Base-by-base conservation (phyloP, 2,329 filamentous ascomycete species). In the Diplodia seriata region DNA sequence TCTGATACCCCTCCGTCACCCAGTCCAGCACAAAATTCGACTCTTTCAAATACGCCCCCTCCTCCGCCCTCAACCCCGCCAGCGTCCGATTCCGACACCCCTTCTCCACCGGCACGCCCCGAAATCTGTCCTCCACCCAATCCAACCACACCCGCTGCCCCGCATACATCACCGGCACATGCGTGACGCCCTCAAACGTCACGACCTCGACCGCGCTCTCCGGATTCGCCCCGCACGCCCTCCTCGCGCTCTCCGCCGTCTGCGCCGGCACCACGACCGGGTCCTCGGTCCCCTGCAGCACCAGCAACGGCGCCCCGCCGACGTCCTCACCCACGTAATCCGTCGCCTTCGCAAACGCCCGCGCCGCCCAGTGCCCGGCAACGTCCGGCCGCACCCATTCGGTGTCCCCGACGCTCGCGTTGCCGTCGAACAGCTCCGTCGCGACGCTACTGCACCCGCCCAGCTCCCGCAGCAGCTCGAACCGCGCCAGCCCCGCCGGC, bases 91-190 rank as follows among this genome's bases (percentile, higher is more conserved):
- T 61, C 50, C 12, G 43, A 29, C 56, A 59, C 20, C 56, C 38
- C 38, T 23, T 40, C 14, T 14, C 56, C 6, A 47, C 38, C 2
- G 20, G 20, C 6, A 71, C 64, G 3, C 72, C 73, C 59, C 67
- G 70, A 38, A 75, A 76, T 15, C 74, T 68, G 20, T 74, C 72
- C 51, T 57, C 65, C 31, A 76, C 74, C 74, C 74, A 76, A 50
- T 76, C 72, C 69, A 77, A 68, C 73, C 74, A 79, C 8, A 73
- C 49, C 40, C 72, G 70, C 68, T 78, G 76, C 18, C 68, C 70
- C 23, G 73, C 76, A 62, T 68, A 72, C 57, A 78, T 66, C 0
- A 74, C 72, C 15, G 76, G 73, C 3, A 73, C 74, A 64, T 80
- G 77, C 4, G 69, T 71, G 15, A 76, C 71, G 7, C 70, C 72